Percentiles rank a stretch among this genome's conserved stretches.
phyloP scores from a whole-genome alignment of 768 basidiomycete genomes.

The Trametes cingulata region DNA sequence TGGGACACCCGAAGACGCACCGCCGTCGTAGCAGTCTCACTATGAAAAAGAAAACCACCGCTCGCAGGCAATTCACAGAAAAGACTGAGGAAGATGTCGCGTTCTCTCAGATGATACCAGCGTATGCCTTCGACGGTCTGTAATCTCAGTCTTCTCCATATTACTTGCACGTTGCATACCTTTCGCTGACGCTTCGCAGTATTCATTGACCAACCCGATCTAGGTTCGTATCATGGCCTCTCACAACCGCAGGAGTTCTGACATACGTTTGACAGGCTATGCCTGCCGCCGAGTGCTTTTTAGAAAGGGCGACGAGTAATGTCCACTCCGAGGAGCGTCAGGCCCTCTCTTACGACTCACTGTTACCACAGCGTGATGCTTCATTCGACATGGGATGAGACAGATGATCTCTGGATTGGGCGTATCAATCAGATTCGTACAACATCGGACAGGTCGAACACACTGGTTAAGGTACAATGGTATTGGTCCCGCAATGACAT shows the following conservation, averaged over 20 bases:
- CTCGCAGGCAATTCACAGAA: not conserved
- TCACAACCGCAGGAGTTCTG: not conserved
- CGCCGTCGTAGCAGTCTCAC: not conserved
- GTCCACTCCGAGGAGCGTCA: not conserved
- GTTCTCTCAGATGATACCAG: not conserved
- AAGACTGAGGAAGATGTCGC: not conserved
- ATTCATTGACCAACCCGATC: not conserved
- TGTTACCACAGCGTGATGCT: constrained; percentile 8
- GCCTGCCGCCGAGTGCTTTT: not conserved
- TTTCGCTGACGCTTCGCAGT: not conserved
- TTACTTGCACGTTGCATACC: not conserved
- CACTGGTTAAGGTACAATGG: constrained; percentile 19
- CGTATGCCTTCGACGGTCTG: not conserved
- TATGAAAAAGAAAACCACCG: not conserved
- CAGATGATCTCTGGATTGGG: constrained; percentile 20
- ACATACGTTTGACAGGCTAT: not conserved
- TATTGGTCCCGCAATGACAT: constrained; percentile 22
- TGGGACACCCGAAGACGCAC: not conserved
- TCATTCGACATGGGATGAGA: constrained; percentile 6
- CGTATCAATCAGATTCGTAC: constrained; percentile 11
- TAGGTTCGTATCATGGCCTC: not conserved
- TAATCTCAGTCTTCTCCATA: not conserved
- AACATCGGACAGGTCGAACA: not conserved
- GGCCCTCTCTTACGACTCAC: not conserved
- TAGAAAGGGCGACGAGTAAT: constrained; percentile 20